Evolutionary conservation across 441 rosid genomes (phyloP).

Genomic region (Syzygium malaccense): DNA sequence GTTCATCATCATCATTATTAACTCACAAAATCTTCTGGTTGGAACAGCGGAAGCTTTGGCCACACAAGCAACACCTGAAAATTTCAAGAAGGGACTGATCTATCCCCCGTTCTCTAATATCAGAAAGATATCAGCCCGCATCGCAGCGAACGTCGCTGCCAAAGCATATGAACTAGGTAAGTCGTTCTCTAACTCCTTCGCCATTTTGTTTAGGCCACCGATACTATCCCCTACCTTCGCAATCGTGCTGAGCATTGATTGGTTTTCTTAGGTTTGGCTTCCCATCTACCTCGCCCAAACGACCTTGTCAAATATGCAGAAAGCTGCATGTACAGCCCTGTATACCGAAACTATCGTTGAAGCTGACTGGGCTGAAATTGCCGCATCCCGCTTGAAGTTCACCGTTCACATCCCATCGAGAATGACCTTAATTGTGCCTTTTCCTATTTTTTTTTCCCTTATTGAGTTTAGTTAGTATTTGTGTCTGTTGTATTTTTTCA

Average conservation of each 20-base stretch:
- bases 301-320: constrained; percentile 84
- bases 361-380: not conserved
- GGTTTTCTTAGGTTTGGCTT: constrained; percentile 59
- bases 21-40: not conserved
- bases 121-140: constrained; percentile 81
- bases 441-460: not conserved
- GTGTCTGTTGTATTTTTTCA: not conserved
- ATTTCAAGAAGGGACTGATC: constrained; percentile 65
- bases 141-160: constrained; percentile 87
- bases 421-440: not conserved
- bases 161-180: constrained; percentile 89
- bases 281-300: constrained; percentile 80
- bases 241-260: not conserved
- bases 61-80: constrained; percentile 55
- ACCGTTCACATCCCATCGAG: not conserved
- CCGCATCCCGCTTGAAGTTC: not conserved
- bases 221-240: not conserved
- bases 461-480: not conserved
- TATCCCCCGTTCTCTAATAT: constrained; percentile 91
- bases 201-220: not conserved
- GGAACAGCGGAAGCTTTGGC: constrained; percentile 93
- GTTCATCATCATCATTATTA: not conserved
- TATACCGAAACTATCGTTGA: constrained; percentile 70
- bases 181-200: constrained; percentile 5
- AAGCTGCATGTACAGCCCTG: constrained; percentile 93